A percentile compares a stretch with the other conserved stretches of the same genome.
phyloP scores from a whole-genome alignment of 208 protist genomes.

The Leishmania amazonensis region DNA sequence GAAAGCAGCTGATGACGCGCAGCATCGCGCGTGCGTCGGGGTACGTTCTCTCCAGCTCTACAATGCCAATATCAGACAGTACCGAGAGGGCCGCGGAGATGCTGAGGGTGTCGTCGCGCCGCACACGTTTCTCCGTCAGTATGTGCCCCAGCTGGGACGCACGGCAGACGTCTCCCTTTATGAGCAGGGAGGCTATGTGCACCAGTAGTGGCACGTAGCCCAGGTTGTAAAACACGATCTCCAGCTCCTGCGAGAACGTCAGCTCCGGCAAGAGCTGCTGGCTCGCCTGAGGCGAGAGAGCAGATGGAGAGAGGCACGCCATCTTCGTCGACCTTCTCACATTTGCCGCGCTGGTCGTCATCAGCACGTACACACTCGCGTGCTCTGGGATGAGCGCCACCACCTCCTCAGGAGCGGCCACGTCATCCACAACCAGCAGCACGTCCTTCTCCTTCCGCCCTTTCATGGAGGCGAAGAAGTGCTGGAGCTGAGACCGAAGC shows the following conservation, averaged over 20 bases:
- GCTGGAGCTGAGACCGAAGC: constrained; percentile 39
- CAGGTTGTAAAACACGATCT: constrained; percentile 39
- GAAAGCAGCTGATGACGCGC: constrained; percentile 57
- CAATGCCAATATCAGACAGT: constrained; percentile 54
- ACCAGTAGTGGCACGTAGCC: constrained; percentile 80
- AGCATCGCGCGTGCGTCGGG: constrained; percentile 41
- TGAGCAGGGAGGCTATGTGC: constrained; percentile 50
- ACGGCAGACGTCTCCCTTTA: constrained; percentile 39
- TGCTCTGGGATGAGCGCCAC: constrained; percentile 56
- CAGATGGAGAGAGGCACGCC: constrained; percentile 32
- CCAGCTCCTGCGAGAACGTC: constrained; percentile 24
- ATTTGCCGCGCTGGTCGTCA: constrained; percentile 53
- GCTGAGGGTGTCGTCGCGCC: constrained; percentile 52
- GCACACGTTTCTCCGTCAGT: constrained; percentile 36
- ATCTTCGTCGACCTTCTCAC: constrained; percentile 25
- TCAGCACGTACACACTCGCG: constrained; percentile 61
- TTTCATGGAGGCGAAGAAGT: constrained; percentile 79
- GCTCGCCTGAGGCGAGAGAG: constrained; percentile 39
- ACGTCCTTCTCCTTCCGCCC: constrained; percentile 79
- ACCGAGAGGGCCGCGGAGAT: constrained; percentile 54
- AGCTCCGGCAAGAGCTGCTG: constrained; percentile 45
- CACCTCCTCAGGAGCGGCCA: constrained; percentile 31
- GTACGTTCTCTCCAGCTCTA: constrained; percentile 39
- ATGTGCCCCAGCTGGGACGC: constrained; percentile 25
- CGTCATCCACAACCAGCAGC: constrained; percentile 84